Conservation (phyloP, 192 early-diverging fungal species). For the Umbelopsis vinacea region DNA sequence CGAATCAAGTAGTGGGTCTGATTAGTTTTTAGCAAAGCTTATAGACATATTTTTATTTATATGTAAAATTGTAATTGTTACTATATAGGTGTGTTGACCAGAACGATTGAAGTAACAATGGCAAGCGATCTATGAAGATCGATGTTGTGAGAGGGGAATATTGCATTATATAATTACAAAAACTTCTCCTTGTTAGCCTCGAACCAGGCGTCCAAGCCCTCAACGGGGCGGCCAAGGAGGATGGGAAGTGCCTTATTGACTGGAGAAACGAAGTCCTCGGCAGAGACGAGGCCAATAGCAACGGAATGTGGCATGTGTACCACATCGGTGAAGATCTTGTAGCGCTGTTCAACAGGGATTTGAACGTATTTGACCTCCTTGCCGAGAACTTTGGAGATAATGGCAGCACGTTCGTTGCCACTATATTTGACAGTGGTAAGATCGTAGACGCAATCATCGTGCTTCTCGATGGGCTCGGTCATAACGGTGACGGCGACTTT, state of each 20-base stretch:
- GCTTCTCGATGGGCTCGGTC: conserved; percentile 4
- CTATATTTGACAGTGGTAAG: neutral
- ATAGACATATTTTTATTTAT: too few species aligned
- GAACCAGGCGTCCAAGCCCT: neutral
- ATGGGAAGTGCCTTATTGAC: neutral
- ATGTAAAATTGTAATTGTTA: too few species aligned
- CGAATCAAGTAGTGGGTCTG: neutral
- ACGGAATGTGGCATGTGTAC: conserved; percentile 1
- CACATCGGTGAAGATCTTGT: neutral
- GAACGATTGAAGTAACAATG: too few species aligned
- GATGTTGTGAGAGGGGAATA: neutral
- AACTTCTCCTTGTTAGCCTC: neutral
- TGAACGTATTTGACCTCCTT: conserved; percentile 5
- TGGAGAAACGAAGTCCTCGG: neutral
- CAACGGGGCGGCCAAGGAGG: neutral
- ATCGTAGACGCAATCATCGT: conserved; percentile 3
- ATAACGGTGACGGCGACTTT: neutral
- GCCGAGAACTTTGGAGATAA: neutral
- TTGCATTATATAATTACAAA: neutral
- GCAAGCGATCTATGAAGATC: too few species aligned
- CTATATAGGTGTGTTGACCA: too few species aligned
- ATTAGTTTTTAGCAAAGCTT: neutral
- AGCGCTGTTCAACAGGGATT: neutral
- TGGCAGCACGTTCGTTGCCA: neutral
- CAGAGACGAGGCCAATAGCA: neutral